These are phyloP conservation scores for Juglanconis juglandina DNA, from an alignment of 2,329 filamentous ascomycete genomes.

Conservation along the genomic window DNA sequence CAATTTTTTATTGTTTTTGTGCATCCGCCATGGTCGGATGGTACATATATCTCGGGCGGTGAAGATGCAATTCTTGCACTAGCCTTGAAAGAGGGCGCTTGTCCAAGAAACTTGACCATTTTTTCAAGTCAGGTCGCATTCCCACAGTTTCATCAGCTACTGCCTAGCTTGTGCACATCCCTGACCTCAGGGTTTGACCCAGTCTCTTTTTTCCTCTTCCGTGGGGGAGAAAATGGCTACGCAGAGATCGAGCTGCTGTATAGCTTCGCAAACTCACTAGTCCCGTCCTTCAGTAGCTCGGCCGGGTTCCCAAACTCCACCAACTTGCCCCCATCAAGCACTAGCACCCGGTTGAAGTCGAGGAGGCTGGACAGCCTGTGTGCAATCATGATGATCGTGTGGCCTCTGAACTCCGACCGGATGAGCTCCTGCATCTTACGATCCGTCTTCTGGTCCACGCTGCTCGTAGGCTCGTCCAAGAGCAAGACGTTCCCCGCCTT, in stretches of 20 bases:
- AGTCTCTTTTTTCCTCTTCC: too few species aligned
- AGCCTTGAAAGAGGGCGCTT: neutral
- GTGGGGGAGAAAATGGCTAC: neutral
- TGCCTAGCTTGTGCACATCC: neutral
- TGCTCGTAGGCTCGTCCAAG: constrained; percentile 39
- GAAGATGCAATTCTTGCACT: neutral
- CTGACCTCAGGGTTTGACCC: too few species aligned
- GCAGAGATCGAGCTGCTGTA: neutral
- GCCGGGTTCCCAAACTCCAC: constrained; percentile 35
- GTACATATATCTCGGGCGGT: neutral
- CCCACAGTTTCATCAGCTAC: neutral
- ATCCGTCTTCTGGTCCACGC: constrained; percentile 5
- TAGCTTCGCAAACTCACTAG: neutral
- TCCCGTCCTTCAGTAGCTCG: constrained; percentile 13
- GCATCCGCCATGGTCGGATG: neutral
- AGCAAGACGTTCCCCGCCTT: constrained; percentile 35
- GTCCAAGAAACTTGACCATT: neutral
- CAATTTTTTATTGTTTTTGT: neutral
- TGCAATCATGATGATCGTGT: constrained; percentile 44
- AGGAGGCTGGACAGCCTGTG: constrained; percentile 38
- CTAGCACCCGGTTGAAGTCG: constrained; percentile 46
- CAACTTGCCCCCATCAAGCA: constrained; percentile 44
- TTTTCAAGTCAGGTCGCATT: neutral
- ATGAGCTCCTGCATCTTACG: constrained; percentile 19
- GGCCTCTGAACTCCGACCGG: constrained; percentile 26